These are phyloP conservation scores for Meripilus lineatus DNA, from an alignment of 1,284 basidiomycete genomes.

Conservation along the genomic window DNA sequence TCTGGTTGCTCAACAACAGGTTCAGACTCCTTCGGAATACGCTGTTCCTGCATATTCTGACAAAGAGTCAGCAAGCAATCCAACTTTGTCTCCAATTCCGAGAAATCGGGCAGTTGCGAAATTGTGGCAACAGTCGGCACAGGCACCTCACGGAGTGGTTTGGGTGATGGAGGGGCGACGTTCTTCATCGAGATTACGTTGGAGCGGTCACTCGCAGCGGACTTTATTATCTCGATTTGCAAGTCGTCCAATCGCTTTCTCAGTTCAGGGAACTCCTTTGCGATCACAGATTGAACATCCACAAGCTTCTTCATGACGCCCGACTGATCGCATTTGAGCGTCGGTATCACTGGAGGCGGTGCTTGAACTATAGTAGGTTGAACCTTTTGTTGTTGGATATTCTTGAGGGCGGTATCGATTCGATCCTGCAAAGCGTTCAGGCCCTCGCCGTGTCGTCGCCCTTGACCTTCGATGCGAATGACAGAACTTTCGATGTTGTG, in stretches of 20 bases:
- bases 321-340: too few species aligned
- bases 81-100: constrained; percentile 21
- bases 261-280: constrained; percentile 16
- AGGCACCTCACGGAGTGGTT: too few species aligned
- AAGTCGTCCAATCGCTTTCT: constrained; percentile 10
- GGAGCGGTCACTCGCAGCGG: background rate
- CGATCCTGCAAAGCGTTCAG: constrained; percentile 19
- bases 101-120: background rate
- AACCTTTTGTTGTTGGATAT: constrained; percentile 12
- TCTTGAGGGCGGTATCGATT: constrained; percentile 20
- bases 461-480: constrained; percentile 15
- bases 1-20: background rate
- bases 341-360: too few species aligned
- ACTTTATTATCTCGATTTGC: background rate
- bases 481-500: constrained; percentile 16
- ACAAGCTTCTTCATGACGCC: constrained; percentile 22
- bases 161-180: constrained; percentile 1
- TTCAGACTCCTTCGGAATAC: background rate
- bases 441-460: constrained; percentile 14
- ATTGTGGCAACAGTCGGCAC: background rate
- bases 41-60: constrained; percentile 4
- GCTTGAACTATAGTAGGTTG: background rate
- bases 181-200: constrained; percentile 6
- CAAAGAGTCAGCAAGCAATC: constrained; percentile 20
- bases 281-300: constrained; percentile 17